Conservation (phyloP, 352 stramenopile species). For the Peronospora tabacina region DNA sequence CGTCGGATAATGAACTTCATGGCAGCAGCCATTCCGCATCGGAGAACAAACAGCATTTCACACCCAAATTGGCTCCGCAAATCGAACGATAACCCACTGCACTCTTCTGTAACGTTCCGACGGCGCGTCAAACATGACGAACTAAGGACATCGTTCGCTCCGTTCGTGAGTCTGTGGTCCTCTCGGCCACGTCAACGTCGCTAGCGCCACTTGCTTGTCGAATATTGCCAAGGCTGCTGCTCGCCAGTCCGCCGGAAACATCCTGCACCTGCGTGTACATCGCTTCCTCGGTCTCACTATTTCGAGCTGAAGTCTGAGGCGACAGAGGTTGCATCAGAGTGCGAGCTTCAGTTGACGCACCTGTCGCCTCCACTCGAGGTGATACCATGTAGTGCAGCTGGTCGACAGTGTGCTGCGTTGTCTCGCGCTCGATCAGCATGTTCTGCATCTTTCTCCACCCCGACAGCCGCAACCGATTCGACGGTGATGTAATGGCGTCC, state of each 20-base stretch:
- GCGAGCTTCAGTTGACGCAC: not conserved
- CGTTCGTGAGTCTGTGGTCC: not conserved
- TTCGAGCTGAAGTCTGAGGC: constrained; percentile 3
- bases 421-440: constrained; percentile 52
- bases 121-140: constrained; percentile 20
- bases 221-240: constrained; percentile 1
- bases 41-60: not conserved
- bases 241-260: constrained; percentile 5
- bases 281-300: constrained; percentile 12
- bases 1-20: no score
- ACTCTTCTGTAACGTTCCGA: constrained; percentile 12
- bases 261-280: constrained; percentile 17
- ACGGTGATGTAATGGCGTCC: constrained; percentile 55
- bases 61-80: no score
- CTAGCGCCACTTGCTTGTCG: constrained; percentile 9
- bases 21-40: no score
- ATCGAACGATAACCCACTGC: not conserved
- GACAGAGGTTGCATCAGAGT: constrained; percentile 5
- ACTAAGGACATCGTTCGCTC: constrained; percentile 11
- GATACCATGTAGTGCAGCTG: constrained; percentile 23
- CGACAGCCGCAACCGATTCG: constrained; percentile 54
- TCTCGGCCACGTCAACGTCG: constrained; percentile 14
- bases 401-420: constrained; percentile 31
- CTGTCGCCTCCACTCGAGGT: constrained; percentile 11
- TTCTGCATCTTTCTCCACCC: constrained; percentile 51